Base-by-base conservation (phyloP, 2,329 filamentous ascomycete species). In the Penicillium decumbens region DNA sequence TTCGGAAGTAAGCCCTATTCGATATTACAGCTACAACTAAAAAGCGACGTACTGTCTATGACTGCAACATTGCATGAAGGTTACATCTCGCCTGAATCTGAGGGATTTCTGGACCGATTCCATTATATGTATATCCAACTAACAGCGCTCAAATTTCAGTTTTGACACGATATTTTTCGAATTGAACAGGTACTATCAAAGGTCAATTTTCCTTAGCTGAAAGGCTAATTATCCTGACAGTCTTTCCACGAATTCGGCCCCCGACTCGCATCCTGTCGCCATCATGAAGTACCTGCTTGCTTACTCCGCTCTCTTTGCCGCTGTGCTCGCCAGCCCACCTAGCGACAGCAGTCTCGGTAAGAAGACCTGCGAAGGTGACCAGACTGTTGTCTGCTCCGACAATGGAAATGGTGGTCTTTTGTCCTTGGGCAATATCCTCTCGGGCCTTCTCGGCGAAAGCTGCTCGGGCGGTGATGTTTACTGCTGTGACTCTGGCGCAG, bases 381-480 rank as follows among this genome's bases (percentile, higher is more conserved):
- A 54, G 41, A 43, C 23, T 6, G 44, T 54, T 10, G 54, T 56
- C 37, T 56, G 54, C 49, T 27, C 20, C 12, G 43, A 30, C 7
- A 50, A 54, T 35, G 54, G 51, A 12, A 47, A 49, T 23, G 54
- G 41, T 9, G 51, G 51, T 38, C 33, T 54, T 8, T 24, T 56
- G 2, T 45, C 54, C 27, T 40, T 56, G 35, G 54, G 54, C 18
- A 56, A 56, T 44, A 5, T 56, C n/a, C 41, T 43, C 29, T 8
- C 24, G 6, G 54, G 54, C 45, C 43, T 45, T 15, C 51, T 56
- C 6, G 54, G 54, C n/a, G 40, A 35, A 24, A 33, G 13, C 49
- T 56, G 54, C 44, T 40, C 54, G n/a, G 46, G 39, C 5, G 54
- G 54, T 30, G 49, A 50, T 20, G 42, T 50, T 23, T 56, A 56